These are phyloP conservation scores for Chlorella sorokiniana DNA, from an alignment of 139 green algal species.

Conservation along the genomic window DNA sequence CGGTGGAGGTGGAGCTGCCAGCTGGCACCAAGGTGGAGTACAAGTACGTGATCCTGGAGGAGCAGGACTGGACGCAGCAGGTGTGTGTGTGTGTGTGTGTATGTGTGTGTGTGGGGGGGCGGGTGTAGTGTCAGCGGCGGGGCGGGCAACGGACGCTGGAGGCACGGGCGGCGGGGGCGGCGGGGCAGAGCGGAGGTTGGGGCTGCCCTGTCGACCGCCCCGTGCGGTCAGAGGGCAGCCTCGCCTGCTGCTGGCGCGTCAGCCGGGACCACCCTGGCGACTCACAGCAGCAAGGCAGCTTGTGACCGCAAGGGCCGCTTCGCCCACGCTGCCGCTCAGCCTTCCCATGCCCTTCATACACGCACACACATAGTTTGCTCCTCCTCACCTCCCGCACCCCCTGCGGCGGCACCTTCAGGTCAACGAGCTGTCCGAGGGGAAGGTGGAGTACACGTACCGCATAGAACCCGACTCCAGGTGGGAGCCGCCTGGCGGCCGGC, in stretches of 20 bases:
- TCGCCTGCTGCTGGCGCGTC: too few species aligned
- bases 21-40: constrained; percentile 85
- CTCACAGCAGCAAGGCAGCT: too few species aligned
- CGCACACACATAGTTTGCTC: too few species aligned
- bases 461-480: constrained; percentile 60
- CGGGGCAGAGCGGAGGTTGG: too few species aligned
- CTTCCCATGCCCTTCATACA: too few species aligned
- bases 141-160: too few species aligned
- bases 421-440: constrained; percentile 77
- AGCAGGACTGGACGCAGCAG: constrained; percentile 88
- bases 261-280: too few species aligned
- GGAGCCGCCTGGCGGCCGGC: not conserved
- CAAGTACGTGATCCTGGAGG: constrained; percentile 89
- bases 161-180: too few species aligned
- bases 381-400: not conserved
- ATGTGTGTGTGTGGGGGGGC: not conserved
- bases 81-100: constrained; percentile 25
- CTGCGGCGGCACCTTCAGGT: constrained; percentile 41
- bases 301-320: too few species aligned
- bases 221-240: too few species aligned
- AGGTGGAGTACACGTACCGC: constrained; percentile 82
- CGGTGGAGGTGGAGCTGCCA: constrained; percentile 81
- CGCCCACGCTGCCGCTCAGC: too few species aligned
- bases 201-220: too few species aligned
- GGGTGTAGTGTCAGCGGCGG: not conserved